Conservation (phyloP, 257 asterid species). For the Solanum virginianum region DNA sequence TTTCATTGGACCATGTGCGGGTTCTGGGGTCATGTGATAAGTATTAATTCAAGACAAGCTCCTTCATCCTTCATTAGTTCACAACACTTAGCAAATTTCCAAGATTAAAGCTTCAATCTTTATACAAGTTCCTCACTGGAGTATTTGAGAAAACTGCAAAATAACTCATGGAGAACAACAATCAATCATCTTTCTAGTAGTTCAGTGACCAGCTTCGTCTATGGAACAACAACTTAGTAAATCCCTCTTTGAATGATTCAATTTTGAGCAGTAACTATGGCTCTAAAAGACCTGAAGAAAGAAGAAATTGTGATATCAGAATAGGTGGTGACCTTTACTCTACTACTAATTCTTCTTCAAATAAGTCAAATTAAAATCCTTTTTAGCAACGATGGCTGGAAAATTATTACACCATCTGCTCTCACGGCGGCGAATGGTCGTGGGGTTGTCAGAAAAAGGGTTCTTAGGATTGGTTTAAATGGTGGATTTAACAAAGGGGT, state of each 20-base stretch:
- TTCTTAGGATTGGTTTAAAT: slow-evolving; percentile 39
- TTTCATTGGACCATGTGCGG: too few relatives aligned
- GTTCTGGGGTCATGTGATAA: too few relatives aligned
- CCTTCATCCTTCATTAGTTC: too few relatives aligned
- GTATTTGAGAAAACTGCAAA: neutral
- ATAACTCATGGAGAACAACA: too few relatives aligned
- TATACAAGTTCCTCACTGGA: neutral
- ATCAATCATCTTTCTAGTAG: slow-evolving; percentile 79
- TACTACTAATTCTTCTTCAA: neutral
- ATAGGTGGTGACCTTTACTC: slow-evolving; percentile 30
- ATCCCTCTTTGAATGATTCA: slow-evolving; percentile 75
- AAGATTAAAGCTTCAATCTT: neutral
- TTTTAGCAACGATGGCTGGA: slow-evolving; percentile 41
- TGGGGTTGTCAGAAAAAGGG: neutral
- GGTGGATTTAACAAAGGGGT: slow-evolving; percentile 91
- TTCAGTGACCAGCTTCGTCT: slow-evolving; percentile 92
- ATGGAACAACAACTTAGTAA: slow-evolving; percentile 38
- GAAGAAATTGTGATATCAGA: slow-evolving; percentile 78
- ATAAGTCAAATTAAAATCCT: slow-evolving; percentile 29
- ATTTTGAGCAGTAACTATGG: slow-evolving; percentile 74
- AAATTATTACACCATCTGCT: slow-evolving; percentile 13
- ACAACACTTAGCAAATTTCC: too few relatives aligned
- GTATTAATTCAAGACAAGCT: too few relatives aligned
- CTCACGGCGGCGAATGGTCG: slow-evolving; percentile 13
- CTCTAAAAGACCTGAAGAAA: slow-evolving; percentile 46